Percentiles rank a stretch among this genome's conserved stretches.
phyloP scores from a whole-genome alignment of 208 protist genomes.

The Leishmania amazonensis region DNA sequence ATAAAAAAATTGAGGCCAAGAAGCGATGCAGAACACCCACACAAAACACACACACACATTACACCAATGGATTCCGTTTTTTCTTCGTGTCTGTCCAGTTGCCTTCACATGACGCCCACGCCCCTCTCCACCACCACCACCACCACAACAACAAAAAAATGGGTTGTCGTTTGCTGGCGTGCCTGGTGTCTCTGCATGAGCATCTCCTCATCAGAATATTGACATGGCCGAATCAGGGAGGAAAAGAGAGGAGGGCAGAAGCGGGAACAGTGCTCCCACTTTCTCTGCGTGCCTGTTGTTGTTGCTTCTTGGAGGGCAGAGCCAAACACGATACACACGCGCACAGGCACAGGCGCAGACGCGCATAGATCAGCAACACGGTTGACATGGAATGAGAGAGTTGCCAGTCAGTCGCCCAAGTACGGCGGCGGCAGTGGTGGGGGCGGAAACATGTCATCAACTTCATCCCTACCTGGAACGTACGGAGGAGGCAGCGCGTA shows the following conservation, averaged over 20 bases:
- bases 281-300: background rate
- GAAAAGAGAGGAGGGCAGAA: background rate
- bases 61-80: background rate
- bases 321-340: background rate
- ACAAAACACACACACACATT: background rate
- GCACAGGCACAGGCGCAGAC: background rate
- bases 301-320: background rate
- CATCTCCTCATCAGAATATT: background rate
- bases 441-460: slow-evolving; percentile 12
- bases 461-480: slow-evolving; percentile 13
- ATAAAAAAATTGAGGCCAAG: slow-evolving; percentile 3
- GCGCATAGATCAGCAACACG: background rate
- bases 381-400: background rate
- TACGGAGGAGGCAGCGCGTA: slow-evolving; percentile 52
- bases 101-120: no score
- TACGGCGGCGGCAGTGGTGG: slow-evolving; percentile 34
- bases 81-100: no score
- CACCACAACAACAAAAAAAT: no score
- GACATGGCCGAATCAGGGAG: background rate
- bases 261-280: background rate
- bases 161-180: background rate
- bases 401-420: background rate
- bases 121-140: no score
- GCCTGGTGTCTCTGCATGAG: background rate
- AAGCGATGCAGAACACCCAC: background rate